Percentiles rank a stretch among this genome's conserved stretches.
Evolutionary conservation across 108 stramenopile genomes (phyloP).

Genomic region (Chaetoceros muelleri): DNA sequence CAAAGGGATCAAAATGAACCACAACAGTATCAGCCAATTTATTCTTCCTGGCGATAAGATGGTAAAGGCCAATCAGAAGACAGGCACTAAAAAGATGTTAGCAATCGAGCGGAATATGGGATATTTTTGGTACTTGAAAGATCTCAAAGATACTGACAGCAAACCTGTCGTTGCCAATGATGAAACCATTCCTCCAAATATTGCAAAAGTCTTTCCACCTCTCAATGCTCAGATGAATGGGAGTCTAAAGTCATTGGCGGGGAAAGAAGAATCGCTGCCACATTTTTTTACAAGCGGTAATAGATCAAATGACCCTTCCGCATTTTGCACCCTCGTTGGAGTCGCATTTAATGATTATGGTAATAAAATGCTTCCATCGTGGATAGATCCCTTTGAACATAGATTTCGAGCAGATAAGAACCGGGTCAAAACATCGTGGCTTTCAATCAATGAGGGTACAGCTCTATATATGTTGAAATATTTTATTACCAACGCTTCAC

Average conservation of each 20-base stretch:
- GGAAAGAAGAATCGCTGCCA: constrained; percentile 43
- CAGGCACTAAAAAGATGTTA: constrained; percentile 41
- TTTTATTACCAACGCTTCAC: constrained; percentile 30
- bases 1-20: constrained; percentile 45
- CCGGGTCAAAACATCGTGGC: constrained; percentile 13
- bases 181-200: constrained; percentile 37
- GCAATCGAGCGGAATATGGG: constrained; percentile 60
- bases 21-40: constrained; percentile 32
- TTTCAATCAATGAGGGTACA: constrained; percentile 47
- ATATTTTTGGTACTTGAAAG: constrained; percentile 80
- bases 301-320: constrained; percentile 17
- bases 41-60: constrained; percentile 59
- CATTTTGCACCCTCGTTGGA: constrained; percentile 57
- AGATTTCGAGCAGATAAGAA: constrained; percentile 23
- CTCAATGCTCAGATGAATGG: constrained; percentile 10
- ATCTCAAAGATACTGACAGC: constrained; percentile 39
- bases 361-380: constrained; percentile 46
- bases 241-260: constrained; percentile 11
- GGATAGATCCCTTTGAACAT: constrained; percentile 59
- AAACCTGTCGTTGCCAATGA: constrained; percentile 65
- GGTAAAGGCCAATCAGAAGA: constrained; percentile 36
- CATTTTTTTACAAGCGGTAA: constrained; percentile 49
- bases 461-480: constrained; percentile 33
- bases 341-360: constrained; percentile 71
- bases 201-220: constrained; percentile 59